Base-by-base conservation (phyloP, 805 yeast species). In the Ogataea siamensis region DNA sequence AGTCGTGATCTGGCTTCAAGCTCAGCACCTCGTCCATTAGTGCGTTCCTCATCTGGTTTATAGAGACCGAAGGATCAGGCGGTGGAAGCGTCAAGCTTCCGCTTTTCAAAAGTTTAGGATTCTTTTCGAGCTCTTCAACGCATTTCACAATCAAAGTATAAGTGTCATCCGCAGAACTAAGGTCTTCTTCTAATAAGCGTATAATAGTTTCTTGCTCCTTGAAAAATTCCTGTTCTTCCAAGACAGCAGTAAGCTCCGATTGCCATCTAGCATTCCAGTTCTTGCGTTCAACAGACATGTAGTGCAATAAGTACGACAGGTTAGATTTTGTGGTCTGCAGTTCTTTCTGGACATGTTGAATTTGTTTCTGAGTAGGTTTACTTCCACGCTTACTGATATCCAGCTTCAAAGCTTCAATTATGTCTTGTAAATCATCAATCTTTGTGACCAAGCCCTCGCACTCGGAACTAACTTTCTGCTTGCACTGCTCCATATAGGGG, bases 191-290 rank as follows among this genome's bases (percentile, higher is more conserved):
- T 46, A 93, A 63, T 55, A 91, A 95, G 20, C 70, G 71, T 2
- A 87, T 76, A 38, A 94, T 73, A 43, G 87, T 95, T 52, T 87
- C 96, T 60, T 91, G 97, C 13, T 87, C 71, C 39, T 85, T 85
- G 63, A 89, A 78, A 58, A 87, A 87, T 49, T 91, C 94, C 59
- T 93, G 98, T 54, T 89, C 97, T 53, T 87, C 95, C 47, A 95
- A 83, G 10, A 93, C 91, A 24, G 82, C 81, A 44, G 87, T 93
- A 39, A 93, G 71, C 55, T 88, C 96, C 5, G 81, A 67, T 56
- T 89, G 96, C 97, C 99, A 91, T 7, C 87, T 81, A 49, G 76
- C 76, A 55, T 86, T 85, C 96, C 98, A 88, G 21, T 77, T 78
- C 5, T 88, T 81, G 47, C 84, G 84, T 55, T 88, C 98, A 4